A percentile compares a stretch with the other conserved stretches of the same genome.
Conservation (phyloP, 257 asterid species). For the Plantago major region DNA sequence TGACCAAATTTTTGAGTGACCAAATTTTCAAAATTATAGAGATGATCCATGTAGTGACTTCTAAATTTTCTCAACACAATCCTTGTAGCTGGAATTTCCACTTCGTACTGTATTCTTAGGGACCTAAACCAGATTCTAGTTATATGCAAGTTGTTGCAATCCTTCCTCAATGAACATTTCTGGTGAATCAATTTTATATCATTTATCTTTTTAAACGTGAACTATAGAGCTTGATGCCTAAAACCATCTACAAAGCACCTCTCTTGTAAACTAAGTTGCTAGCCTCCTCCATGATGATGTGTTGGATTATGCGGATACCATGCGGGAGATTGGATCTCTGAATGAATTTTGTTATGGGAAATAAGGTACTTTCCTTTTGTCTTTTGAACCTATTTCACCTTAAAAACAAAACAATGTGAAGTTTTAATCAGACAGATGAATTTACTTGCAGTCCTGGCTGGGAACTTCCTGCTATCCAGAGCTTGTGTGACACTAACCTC, state of each 20-base stretch:
- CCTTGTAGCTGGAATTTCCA: conserved; percentile 2
- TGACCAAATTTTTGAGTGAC: too few relatives aligned
- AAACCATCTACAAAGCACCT: too few relatives aligned
- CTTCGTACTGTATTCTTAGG: conserved; percentile 3
- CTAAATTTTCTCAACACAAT: conserved; percentile 5
- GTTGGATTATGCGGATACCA: conserved; percentile 93
- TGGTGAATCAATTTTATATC: too few relatives aligned
- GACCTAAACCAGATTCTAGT: conserved; percentile 2
- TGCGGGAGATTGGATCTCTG: conserved; percentile 83
- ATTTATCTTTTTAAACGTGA: too few relatives aligned
- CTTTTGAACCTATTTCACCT: background rate
- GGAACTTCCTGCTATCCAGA: conserved; percentile 88
- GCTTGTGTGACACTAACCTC: conserved; percentile 96
- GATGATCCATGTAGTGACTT: conserved; percentile 78
- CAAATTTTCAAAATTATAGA: too few relatives aligned
- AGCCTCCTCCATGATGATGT: conserved; percentile 99
- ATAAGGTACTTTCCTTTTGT: conserved; percentile 74
- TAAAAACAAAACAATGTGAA: background rate
- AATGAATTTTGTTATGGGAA: conserved; percentile 88
- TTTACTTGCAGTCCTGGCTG: conserved; percentile 66
- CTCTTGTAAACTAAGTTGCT: conserved; percentile 53
- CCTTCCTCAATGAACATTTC: too few relatives aligned
- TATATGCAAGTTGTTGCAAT: too few relatives aligned
- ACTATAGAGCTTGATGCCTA: too few relatives aligned
- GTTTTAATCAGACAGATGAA: background rate